Percentiles rank a stretch among this genome's conserved stretches.
These are phyloP conservation scores for Coemansia sp. DNA, from an alignment of 192 early-diverging fungal species.

Conservation along the genomic window DNA sequence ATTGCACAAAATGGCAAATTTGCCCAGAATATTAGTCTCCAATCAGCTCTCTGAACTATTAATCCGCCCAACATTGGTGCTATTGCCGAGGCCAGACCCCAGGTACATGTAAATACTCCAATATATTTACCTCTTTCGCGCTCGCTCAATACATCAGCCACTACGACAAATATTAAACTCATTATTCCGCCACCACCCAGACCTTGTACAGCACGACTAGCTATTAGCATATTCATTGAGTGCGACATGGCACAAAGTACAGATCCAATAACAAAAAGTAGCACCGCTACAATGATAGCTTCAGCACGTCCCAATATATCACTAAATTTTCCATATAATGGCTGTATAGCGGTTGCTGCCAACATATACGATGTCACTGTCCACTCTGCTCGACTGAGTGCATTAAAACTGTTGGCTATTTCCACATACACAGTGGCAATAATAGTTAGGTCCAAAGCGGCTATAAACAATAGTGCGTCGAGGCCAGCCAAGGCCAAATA, in stretches of 20 bases:
- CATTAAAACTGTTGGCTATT: constrained; percentile 75
- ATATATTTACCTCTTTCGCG: constrained; percentile 87
- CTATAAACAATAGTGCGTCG: constrained; percentile 71
- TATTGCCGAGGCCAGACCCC: constrained; percentile 74
- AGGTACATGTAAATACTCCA: constrained; percentile 75
- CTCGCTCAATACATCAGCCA: constrained; percentile 83
- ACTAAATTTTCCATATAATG: constrained; percentile 76
- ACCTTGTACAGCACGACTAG: constrained; percentile 77
- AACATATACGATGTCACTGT: constrained; percentile 77
- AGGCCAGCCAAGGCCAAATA: constrained; percentile 57
- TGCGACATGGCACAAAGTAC: constrained; percentile 77
- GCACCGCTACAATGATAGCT: constrained; percentile 73
- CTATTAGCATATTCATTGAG: constrained; percentile 69
- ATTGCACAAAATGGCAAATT: constrained; percentile 81
- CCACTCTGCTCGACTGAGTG: constrained; percentile 75
- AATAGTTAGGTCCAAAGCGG: constrained; percentile 82
- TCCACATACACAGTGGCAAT: constrained; percentile 75
- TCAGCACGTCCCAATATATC: constrained; percentile 89
- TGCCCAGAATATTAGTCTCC: constrained; percentile 78
- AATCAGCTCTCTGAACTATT: constrained; percentile 68
- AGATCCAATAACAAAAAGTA: constrained; percentile 79
- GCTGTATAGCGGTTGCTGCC: constrained; percentile 63
- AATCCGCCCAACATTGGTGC: constrained; percentile 87
- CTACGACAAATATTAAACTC: constrained; percentile 74
- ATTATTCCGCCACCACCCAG: constrained; percentile 81